phyloP scores from a whole-genome alignment of 73 alveolate genomes.

The Tetrahymena borealis region DNA sequence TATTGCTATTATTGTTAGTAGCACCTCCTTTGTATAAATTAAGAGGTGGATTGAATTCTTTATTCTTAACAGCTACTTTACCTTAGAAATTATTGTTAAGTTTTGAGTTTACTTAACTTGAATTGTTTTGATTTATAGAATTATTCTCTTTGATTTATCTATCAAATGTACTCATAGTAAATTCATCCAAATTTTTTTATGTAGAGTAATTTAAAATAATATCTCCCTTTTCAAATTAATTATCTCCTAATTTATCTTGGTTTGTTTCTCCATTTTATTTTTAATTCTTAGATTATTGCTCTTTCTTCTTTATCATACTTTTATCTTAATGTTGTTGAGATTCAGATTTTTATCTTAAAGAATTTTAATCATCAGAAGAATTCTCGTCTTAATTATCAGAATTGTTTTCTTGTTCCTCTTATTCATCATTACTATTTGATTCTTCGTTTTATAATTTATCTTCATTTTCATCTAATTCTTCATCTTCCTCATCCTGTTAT shows the following conservation, averaged over 20 bases:
- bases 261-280: too few relatives aligned
- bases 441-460: neutral
- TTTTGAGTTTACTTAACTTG: neutral
- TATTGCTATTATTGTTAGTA: neutral
- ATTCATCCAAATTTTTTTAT: neutral
- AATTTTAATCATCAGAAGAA: too few relatives aligned
- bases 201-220: neutral
- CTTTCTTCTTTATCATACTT: too few relatives aligned
- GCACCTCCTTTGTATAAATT: neutral
- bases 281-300: too few relatives aligned
- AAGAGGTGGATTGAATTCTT: neutral
- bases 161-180: neutral
- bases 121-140: neutral
- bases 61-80: neutral
- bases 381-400: too few relatives aligned
- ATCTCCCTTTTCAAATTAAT: neutral
- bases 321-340: too few relatives aligned
- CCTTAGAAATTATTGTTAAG: neutral
- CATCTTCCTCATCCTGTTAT: neutral
- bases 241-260: neutral
- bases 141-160: neutral
- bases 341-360: too few relatives aligned
- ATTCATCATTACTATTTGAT: neutral
- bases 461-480: neutral
- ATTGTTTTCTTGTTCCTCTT: neutral